A percentile compares a stretch with the other conserved stretches of the same genome.
Conservation (phyloP, 768 basidiomycete species). For the Pulveroboletus sp. region DNA sequence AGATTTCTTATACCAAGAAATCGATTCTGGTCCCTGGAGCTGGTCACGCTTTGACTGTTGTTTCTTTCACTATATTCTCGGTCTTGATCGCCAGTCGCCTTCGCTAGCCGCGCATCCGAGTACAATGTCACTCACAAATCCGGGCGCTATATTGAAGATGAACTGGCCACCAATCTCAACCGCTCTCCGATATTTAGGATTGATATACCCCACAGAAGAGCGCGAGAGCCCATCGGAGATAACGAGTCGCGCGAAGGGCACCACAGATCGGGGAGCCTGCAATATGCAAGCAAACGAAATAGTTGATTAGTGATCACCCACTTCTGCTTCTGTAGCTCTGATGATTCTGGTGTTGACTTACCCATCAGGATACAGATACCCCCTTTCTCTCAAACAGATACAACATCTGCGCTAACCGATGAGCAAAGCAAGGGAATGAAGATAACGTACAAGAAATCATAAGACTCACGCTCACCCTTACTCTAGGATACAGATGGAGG, state of each 20-base stretch:
- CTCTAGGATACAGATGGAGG: constrained; percentile 6
- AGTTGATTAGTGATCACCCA: no score
- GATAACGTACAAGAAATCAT: constrained; percentile 34
- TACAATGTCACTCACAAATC: constrained; percentile 2
- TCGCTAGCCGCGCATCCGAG: not conserved
- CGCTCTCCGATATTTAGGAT: not conserved
- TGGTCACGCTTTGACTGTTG: not conserved
- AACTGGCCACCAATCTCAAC: not conserved
- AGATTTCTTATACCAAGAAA: not conserved
- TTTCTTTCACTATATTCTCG: not conserved
- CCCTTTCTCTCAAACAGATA: not conserved
- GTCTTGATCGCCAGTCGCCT: no score
- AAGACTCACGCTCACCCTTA: constrained; percentile 46
- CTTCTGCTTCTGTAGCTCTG: not conserved
- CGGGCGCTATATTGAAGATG: constrained; percentile 1
- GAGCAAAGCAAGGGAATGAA: not conserved
- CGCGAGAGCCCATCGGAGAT: constrained; percentile 55
- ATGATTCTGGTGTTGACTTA: not conserved
- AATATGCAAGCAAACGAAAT: constrained; percentile 14
- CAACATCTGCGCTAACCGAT: not conserved
- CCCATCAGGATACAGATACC: no score
- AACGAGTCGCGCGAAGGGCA: constrained; percentile 44
- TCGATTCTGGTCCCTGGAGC: no score
- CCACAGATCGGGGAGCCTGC: constrained; percentile 55
- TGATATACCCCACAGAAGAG: constrained; percentile 43